Base-by-base conservation (phyloP, 139 green algal species). In the Chlamydomonas urium region DNA sequence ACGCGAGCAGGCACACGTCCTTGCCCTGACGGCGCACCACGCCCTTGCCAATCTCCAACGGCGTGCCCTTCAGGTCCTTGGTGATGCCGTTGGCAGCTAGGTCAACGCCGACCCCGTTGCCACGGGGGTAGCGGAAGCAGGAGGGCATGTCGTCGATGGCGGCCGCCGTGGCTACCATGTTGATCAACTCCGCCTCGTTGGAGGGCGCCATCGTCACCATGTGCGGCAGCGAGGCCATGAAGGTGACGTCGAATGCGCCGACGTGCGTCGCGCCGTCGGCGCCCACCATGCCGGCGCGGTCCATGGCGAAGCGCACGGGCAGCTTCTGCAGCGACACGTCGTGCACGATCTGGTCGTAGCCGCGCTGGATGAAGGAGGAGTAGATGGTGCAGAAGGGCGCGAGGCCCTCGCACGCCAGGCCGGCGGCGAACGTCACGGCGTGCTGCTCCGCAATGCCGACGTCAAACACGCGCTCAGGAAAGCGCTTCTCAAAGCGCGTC, bases 361-460 rank as follows among this genome's bases (percentile, higher is more conserved):
- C 96, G 38, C 95, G 84, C 85, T 99, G 96, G 84, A 99, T 75
- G 90, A 99, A 99, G 33, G 90, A 92, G 1, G 91, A 97, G 82
- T 99, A 99, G 79, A 99, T 97, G 66, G 95, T 90, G 67, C 80
- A 90, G 70, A 98, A 94, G 56, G 96, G 96, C 23, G 90, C 84
- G 36, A 99, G 81, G 42, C 96, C 96, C 80, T 99, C 96, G 65
- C 75, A 89, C 2, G 95, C 96, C 73, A 99, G 76, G 0, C 96
- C 96, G 2, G 94, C 93, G 0, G 93, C 90, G 86, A 99, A 98
- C 1, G 93, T 98, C 1, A 98, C 92, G 8, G 90, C 91, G 75
- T 98, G 94, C 89, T 99, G 96, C 85, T 99, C 96, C 1, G 95
- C 95, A 73, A 99, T 99, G 76, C 96, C 96, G 10, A 98, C 95